Conservation (phyloP, 805 yeast species). For the Saccharomycopsis malanga region DNA sequence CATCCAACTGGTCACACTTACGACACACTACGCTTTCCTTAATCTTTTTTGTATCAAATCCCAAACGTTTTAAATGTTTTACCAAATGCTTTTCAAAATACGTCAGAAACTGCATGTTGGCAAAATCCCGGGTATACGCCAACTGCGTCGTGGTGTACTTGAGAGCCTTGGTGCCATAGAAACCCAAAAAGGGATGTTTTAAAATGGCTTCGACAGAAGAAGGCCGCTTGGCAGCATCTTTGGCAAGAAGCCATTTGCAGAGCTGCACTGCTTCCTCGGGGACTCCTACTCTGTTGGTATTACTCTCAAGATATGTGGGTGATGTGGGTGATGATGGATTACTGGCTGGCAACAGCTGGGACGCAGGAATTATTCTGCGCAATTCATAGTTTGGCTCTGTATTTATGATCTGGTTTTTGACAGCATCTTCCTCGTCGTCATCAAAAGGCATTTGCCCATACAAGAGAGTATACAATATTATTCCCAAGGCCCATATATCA, state of each 20-base stretch:
- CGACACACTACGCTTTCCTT: constrained; percentile 43
- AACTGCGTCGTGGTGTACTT: constrained; percentile 31
- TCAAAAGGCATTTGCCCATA: constrained; percentile 90
- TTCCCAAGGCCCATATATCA: constrained; percentile 91
- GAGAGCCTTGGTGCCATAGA: constrained; percentile 37
- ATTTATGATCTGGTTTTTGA: constrained; percentile 52
- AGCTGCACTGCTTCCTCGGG: constrained; percentile 46
- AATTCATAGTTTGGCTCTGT: constrained; percentile 53
- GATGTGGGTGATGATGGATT: neutral
- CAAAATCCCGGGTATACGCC: constrained; percentile 9
- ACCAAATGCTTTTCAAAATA: constrained; percentile 19
- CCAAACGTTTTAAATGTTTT: constrained; percentile 21
- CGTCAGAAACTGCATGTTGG: constrained; percentile 11
- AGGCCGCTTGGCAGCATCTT: constrained; percentile 63
- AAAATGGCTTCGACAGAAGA: constrained; percentile 41
- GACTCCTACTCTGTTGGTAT: constrained; percentile 29
- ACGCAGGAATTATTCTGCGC: neutral
- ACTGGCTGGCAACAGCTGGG: neutral
- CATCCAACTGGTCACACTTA: constrained; percentile 49
- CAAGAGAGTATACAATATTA: constrained; percentile 76
- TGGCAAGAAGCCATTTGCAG: constrained; percentile 48
- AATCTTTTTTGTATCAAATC: constrained; percentile 19
- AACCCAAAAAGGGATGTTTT: constrained; percentile 42
- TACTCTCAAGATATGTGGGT: neutral
- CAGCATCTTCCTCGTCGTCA: constrained; percentile 62